Evolutionary conservation across 306 rosid species (phyloP).

Genomic region (Trifolium dubium): DNA sequence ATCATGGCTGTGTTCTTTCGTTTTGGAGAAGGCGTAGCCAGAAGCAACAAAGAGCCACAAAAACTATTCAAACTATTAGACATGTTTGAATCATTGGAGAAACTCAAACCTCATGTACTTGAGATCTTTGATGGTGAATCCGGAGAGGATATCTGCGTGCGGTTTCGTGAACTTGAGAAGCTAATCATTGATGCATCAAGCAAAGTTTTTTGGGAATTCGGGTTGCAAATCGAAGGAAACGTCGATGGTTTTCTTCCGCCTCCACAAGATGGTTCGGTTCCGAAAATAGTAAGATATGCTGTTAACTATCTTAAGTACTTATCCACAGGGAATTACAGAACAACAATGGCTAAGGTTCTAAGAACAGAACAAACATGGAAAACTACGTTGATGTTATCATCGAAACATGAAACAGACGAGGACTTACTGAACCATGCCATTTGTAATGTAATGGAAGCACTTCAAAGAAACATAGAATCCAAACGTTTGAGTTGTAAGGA

Average conservation of each 20-base stretch:
- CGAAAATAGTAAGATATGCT: constrained; percentile 76
- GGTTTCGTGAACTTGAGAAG: constrained; percentile 79
- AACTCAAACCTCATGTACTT: constrained; percentile 56
- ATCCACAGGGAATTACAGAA: constrained; percentile 55
- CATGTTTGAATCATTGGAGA: constrained; percentile 73
- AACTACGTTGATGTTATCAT: constrained; percentile 43
- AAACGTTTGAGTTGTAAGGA: constrained; percentile 64
- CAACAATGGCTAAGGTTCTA: constrained; percentile 71
- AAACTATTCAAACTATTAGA: constrained; percentile 83
- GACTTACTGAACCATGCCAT: constrained; percentile 59
- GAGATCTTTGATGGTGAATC: constrained; percentile 68
- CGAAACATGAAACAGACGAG: constrained; percentile 52
- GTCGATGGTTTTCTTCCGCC: constrained; percentile 75
- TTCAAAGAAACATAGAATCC: constrained; percentile 73
- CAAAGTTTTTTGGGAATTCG: constrained; percentile 86
- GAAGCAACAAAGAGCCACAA: constrained; percentile 89
- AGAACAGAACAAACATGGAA: constrained; percentile 79
- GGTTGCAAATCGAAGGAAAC: constrained; percentile 77
- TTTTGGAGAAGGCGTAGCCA: constrained; percentile 82
- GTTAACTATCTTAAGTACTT: constrained; percentile 81
- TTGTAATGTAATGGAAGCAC: constrained; percentile 76
- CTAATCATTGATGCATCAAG: constrained; percentile 79
- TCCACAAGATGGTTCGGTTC: constrained; percentile 78
- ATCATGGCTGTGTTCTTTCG: constrained; percentile 91
- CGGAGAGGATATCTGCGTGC: constrained; percentile 59